Percentiles rank a stretch among this genome's conserved stretches.
Conservation (phyloP, 2,329 filamentous ascomycete species). For the Phaeomoniella chlamydospora region DNA sequence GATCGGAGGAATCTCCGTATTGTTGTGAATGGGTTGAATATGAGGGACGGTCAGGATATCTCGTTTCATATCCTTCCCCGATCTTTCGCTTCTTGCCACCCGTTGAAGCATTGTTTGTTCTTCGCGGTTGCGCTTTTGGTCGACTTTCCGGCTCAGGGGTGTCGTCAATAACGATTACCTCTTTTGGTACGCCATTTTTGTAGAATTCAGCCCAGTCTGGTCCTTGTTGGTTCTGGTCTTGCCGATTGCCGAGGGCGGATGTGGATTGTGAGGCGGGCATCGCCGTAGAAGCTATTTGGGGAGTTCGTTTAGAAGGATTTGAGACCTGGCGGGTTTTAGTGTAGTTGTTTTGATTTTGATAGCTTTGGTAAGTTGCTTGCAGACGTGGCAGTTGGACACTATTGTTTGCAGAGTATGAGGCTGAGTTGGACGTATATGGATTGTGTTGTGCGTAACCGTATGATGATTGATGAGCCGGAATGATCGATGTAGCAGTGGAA, state of each 20-base stretch:
- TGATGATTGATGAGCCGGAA: constrained; percentile 53
- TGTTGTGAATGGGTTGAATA: constrained; percentile 63
- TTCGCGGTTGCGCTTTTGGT: constrained; percentile 23
- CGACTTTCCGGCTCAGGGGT: constrained; percentile 36
- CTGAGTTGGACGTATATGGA: constrained; percentile 38
- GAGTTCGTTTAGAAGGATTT: constrained; percentile 19
- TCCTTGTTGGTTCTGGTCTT: constrained; percentile 29
- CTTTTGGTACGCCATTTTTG: constrained; percentile 67
- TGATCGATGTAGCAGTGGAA: constrained; percentile 59
- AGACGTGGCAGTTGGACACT: constrained; percentile 23
- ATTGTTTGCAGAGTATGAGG: constrained; percentile 35
- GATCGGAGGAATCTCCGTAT: constrained; percentile 50
- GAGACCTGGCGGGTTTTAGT: constrained; percentile 17
- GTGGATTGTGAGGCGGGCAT: constrained; percentile 23
- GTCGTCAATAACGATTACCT: constrained; percentile 72
- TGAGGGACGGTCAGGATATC: constrained; percentile 55
- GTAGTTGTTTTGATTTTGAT: constrained; percentile 10
- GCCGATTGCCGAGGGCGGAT: constrained; percentile 22
- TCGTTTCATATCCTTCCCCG: constrained; percentile 55
- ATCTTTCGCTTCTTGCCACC: constrained; percentile 53
- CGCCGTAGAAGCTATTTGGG: constrained; percentile 20
- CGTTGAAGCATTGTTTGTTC: constrained; percentile 18
- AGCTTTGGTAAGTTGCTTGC: constrained; percentile 21
- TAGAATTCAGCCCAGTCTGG: constrained; percentile 73
- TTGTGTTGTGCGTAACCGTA: constrained; percentile 47